Conservation (phyloP, 805 yeast species). For the Cyberlindnera xylosilytica region DNA sequence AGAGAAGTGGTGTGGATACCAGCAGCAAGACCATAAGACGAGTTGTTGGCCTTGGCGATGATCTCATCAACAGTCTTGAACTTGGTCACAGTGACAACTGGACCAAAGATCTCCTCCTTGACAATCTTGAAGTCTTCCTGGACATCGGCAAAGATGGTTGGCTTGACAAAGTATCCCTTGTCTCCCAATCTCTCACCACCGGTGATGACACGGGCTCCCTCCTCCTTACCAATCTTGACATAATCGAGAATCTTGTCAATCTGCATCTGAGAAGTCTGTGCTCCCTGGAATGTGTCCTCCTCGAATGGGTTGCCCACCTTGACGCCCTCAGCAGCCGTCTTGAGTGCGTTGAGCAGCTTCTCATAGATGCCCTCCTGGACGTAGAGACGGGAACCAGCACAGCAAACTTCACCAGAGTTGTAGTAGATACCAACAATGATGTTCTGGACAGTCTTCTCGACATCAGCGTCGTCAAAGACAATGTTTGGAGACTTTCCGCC, state of each 20-base stretch:
- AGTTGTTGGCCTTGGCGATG: slow-evolving; percentile 67
- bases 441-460: slow-evolving; percentile 60
- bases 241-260: slow-evolving; percentile 60
- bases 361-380: slow-evolving; percentile 74
- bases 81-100: slow-evolving; percentile 74
- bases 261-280: slow-evolving; percentile 69
- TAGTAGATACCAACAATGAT: slow-evolving; percentile 75
- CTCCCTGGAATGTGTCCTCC: slow-evolving; percentile 66
- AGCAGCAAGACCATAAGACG: slow-evolving; percentile 83
- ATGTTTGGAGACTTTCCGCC: slow-evolving; percentile 92
- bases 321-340: slow-evolving; percentile 42
- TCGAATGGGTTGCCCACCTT: slow-evolving; percentile 82
- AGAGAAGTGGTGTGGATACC: slow-evolving; percentile 76
- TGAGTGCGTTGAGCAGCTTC: slow-evolving; percentile 57
- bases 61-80: slow-evolving; percentile 75
- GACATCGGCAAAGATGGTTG: slow-evolving; percentile 86
- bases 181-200: slow-evolving; percentile 79
- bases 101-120: slow-evolving; percentile 90
- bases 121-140: slow-evolving; percentile 70
- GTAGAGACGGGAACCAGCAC: slow-evolving; percentile 87
- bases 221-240: slow-evolving; percentile 60
- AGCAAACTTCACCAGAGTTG: slow-evolving; percentile 92
- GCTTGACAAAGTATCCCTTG: slow-evolving; percentile 71
- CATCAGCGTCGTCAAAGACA: slow-evolving; percentile 72
- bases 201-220: slow-evolving; percentile 67